These are phyloP conservation scores for Pseudomonodictys pantanalensis DNA, from an alignment of 495 filamentous ascomycete species.

Conservation along the genomic window DNA sequence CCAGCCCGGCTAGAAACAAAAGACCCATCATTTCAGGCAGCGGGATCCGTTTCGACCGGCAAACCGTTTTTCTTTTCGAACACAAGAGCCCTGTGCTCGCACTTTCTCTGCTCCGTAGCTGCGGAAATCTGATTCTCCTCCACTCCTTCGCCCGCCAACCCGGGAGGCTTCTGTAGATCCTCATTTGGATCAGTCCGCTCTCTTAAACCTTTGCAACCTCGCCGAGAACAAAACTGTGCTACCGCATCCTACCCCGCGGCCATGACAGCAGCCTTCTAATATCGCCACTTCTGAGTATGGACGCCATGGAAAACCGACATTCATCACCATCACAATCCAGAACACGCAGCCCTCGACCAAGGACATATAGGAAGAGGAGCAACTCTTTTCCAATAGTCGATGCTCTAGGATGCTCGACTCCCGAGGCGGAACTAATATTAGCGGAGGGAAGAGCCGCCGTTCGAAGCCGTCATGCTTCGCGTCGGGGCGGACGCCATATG, in stretches of 20 bases:
- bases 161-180: constrained; percentile 6
- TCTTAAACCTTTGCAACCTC: neutral
- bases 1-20: constrained; percentile 16
- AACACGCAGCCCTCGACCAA: constrained; percentile 3
- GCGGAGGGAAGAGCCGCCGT: constrained; percentile 27
- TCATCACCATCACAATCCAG: constrained; percentile 4
- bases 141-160: constrained; percentile 3
- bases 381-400: constrained; percentile 25
- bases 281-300: constrained; percentile 2
- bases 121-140: constrained; percentile 1
- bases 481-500: neutral
- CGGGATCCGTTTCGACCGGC: constrained; percentile 9
- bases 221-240: neutral
- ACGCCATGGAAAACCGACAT: constrained; percentile 24
- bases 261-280: constrained; percentile 11
- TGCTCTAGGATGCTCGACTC: constrained; percentile 24
- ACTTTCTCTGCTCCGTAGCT: neutral
- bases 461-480: constrained; percentile 11
- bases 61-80: constrained; percentile 9
- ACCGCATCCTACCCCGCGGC: constrained; percentile 8
- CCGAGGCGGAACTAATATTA: constrained; percentile 22
- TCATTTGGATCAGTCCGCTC: constrained; percentile 25
- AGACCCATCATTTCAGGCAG: neutral
- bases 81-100: neutral
- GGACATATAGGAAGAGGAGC: constrained; percentile 16